These are phyloP conservation scores for Rhipidocladum racemiflorum DNA, from an alignment of 176 grass and related monocot genomes.

Conservation along the genomic window DNA sequence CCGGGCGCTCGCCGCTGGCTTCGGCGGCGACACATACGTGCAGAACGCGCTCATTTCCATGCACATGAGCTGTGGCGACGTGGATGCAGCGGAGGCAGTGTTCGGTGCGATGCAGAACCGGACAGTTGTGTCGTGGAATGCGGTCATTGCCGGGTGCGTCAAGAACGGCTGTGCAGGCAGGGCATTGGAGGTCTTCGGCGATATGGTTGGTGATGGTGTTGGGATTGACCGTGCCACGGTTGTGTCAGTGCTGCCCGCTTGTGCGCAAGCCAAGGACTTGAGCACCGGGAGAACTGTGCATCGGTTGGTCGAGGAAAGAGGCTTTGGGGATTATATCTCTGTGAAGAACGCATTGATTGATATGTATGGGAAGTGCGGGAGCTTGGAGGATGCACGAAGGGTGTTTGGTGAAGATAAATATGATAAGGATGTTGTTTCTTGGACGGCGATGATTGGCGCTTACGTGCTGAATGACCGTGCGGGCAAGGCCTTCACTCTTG, in stretches of 20 bases:
- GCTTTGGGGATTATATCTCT: slow-evolving; percentile 35
- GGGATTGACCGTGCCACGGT: slow-evolving; percentile 48
- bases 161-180: slow-evolving; percentile 35
- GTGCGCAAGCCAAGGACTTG: slow-evolving; percentile 49
- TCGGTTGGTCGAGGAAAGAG: slow-evolving; percentile 37
- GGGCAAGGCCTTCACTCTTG: slow-evolving; percentile 36
- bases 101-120: slow-evolving; percentile 41
- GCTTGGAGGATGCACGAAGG: slow-evolving; percentile 42
- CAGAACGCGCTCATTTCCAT: slow-evolving; percentile 60
- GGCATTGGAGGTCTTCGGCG: slow-evolving; percentile 48
- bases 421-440: slow-evolving; percentile 57
- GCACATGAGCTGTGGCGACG: slow-evolving; percentile 56
- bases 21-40: slow-evolving; percentile 47
- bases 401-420: slow-evolving; percentile 39
- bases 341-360: slow-evolving; percentile 64
- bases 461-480: slow-evolving; percentile 29
- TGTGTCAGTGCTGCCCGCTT: slow-evolving; percentile 57
- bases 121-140: slow-evolving; percentile 55
- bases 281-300: slow-evolving; percentile 46
- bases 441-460: slow-evolving; percentile 62
- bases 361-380: slow-evolving; percentile 71
- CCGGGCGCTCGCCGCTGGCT: slow-evolving; percentile 44
- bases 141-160: slow-evolving; percentile 46
- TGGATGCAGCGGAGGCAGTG: slow-evolving; percentile 27
- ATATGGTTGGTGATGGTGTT: slow-evolving; percentile 29